These are phyloP conservation scores for Grigorovia transvaalensis DNA, from an alignment of 805 yeast genomes.

Conservation along the genomic window DNA sequence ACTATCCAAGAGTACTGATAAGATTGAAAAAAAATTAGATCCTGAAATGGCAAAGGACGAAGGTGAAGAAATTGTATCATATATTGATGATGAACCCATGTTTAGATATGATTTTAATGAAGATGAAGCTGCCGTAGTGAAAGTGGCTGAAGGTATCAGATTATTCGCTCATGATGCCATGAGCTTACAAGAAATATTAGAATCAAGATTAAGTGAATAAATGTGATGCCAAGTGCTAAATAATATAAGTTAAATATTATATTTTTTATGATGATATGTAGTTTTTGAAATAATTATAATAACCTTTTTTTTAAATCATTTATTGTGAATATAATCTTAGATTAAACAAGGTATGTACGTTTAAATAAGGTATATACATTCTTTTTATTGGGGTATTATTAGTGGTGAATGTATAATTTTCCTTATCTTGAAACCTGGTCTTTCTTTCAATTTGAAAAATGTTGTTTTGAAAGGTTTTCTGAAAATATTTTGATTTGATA, in stretches of 20 bases:
- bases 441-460: background rate
- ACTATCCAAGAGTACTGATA: constrained; percentile 63
- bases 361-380: background rate
- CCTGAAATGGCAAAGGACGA: constrained; percentile 47
- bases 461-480: too few relatives aligned
- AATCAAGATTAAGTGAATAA: constrained; percentile 40
- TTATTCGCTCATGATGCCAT: constrained; percentile 88
- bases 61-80: constrained; percentile 59
- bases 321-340: too few relatives aligned
- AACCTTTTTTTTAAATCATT: too few relatives aligned
- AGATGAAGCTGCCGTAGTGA: constrained; percentile 98
- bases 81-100: constrained; percentile 71
- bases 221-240: too few relatives aligned
- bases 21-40: constrained; percentile 75
- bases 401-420: background rate
- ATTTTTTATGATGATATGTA: background rate
- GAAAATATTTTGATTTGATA: too few relatives aligned
- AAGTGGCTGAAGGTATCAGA: constrained; percentile 96
- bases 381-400: background rate
- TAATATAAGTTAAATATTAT: too few relatives aligned
- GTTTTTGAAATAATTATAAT: background rate
- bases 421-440: background rate
- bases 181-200: constrained; percentile 61
- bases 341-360: too few relatives aligned
- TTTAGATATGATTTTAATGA: constrained; percentile 90